Evolutionary conservation across 148 eudicot species (phyloP).

Genomic region (Silene latifolia): DNA sequence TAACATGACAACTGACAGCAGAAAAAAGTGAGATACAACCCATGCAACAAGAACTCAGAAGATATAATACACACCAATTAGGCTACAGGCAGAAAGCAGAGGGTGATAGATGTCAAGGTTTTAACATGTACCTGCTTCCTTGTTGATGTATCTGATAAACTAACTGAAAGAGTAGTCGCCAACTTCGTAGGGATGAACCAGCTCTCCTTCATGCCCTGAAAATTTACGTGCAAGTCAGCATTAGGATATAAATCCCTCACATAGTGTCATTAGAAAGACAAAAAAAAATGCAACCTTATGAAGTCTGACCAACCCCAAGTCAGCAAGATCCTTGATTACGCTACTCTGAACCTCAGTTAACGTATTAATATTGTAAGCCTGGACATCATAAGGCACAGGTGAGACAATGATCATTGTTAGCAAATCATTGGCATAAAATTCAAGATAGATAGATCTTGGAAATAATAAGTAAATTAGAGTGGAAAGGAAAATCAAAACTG

Average conservation of each 20-base stretch:
- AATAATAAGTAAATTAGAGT: constrained; percentile 1
- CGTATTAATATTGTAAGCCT: constrained; percentile 88
- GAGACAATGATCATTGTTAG: not conserved
- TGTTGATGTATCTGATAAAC: constrained; percentile 78
- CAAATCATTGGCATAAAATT: not conserved
- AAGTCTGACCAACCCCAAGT: constrained; percentile 84
- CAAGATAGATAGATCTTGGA: not conserved
- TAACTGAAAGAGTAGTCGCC: constrained; percentile 84
- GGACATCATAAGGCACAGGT: constrained; percentile 1
- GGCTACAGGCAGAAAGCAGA: not conserved
- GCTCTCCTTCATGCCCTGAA: constrained; percentile 91
- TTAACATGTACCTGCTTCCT: constrained; percentile 64
- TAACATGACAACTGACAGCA: not conserved
- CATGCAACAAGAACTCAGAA: too few relatives aligned
- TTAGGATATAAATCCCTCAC: not conserved
- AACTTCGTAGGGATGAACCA: constrained; percentile 96
- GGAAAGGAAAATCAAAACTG: not conserved
- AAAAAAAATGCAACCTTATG: constrained; percentile 59
- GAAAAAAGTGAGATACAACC: not conserved
- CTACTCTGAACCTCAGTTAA: constrained; percentile 62
- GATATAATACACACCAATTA: not conserved
- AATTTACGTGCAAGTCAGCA: constrained; percentile 17
- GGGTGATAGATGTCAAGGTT: not conserved
- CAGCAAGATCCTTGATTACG: constrained; percentile 79
- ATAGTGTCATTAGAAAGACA: not conserved